Evolutionary conservation across 371 early-diverging fungal genomes (phyloP), one percentile per base, ranked within the genome.

Genomic region (Conidiobolus incongruus): DNA sequence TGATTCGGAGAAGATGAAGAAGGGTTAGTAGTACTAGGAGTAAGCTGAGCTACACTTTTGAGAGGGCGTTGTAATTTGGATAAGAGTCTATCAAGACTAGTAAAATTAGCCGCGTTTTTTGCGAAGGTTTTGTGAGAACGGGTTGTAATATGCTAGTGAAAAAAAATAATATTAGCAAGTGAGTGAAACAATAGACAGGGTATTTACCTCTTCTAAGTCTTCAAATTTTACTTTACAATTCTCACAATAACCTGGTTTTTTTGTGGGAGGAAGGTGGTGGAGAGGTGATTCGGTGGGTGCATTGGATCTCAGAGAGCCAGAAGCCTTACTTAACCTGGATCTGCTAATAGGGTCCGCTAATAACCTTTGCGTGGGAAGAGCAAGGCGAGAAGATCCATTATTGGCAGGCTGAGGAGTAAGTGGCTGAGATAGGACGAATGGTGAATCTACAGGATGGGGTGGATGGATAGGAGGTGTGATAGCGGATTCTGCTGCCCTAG

Each of bases 231-330:
- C 20, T 15, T 38, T 23, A 21, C 46, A 45, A 24, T 45, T 45
- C 22, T 45, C 46, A 29, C 46, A 45, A 28, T 35, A 45, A 2
- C 46, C 46, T 15, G 46, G 46, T 21, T 45, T 45, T 31, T 45
- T 45, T 7, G 31, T 33, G 17, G 17, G 35, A n/a, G 34, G 44
- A 15, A 15, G 33, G 20, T 6, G 44, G 35, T 12, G 44, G 22
- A 8, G 44, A 35, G 12, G 33, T n/a, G 11, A 33, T 44, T 8
- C 26, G 8, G 26, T 26, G 24, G 12, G 10, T 22, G 34, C 7
- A 44, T 44, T 16, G 20, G 23, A 11, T 23, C 34, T 12, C 17
- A 15, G 4, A 23, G 21, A 22, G 33, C 16, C 26, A 33, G 35
- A 1, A 22, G 16, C 12, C 35, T 33, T 15, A 26, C 26, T 26